Percentiles rank a stretch among this genome's conserved stretches.
Conservation (phyloP, 2,329 filamentous ascomycete species). For the Ambrosiella xylebori region DNA sequence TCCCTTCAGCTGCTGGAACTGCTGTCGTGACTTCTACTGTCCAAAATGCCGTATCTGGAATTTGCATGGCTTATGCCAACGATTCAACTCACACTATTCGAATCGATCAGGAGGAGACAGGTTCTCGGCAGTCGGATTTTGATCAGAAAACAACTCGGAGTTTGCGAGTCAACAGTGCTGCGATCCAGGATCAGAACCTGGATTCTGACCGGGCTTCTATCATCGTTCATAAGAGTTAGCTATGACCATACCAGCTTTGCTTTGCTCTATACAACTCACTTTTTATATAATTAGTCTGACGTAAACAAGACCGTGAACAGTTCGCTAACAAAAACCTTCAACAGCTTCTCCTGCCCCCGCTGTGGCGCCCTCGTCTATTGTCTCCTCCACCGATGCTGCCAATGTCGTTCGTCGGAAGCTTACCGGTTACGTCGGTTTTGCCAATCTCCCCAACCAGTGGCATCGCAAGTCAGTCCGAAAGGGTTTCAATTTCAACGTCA, state of each 20-base stretch:
- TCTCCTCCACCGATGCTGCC: constrained; percentile 50
- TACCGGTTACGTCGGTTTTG: constrained; percentile 96
- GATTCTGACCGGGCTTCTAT: not conserved
- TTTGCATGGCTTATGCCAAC: not conserved
- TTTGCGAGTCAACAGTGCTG: constrained; percentile 2
- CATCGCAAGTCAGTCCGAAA: constrained; percentile 99
- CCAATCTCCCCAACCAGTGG: constrained; percentile 98
- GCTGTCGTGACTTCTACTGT: too few relatives aligned
- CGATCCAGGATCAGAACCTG: not conserved
- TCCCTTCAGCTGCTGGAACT: not conserved
- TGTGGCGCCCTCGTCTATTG: constrained; percentile 19
- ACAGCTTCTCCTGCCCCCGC: constrained; percentile 16
- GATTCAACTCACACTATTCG: not conserved
- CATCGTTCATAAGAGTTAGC: constrained; percentile 5
- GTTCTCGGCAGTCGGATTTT: not conserved
- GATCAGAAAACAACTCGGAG: not conserved
- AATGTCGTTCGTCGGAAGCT: constrained; percentile 98
- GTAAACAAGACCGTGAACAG: not conserved
- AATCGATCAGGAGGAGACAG: not conserved
- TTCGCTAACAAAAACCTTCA: constrained; percentile 5
- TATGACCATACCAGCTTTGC: not conserved
- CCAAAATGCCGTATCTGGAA: not conserved
- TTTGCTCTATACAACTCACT: not conserved
- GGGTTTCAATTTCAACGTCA: constrained; percentile 99
- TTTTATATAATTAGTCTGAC: not conserved